Percentiles rank a stretch among this genome's conserved stretches.
These are phyloP conservation scores for Eucalyptus erythrocorys DNA, from an alignment of 345 rosid genomes.

Conservation along the genomic window DNA sequence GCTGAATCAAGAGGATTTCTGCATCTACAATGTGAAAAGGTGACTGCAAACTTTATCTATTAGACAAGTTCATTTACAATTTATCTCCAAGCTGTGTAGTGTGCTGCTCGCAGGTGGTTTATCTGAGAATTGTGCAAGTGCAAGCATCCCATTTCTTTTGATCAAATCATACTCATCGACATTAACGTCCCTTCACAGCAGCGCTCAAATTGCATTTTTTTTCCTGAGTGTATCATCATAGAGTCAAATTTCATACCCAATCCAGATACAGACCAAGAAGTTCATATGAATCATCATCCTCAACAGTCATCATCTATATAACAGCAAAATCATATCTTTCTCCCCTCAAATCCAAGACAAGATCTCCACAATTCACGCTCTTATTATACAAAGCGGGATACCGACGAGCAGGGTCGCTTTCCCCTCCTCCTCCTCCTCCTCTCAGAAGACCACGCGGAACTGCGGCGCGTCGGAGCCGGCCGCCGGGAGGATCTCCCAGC, in stretches of 20 bases:
- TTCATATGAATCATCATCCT: neutral
- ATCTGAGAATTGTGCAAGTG: neutral
- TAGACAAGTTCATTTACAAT: neutral
- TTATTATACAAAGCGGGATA: neutral
- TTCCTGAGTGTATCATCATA: neutral
- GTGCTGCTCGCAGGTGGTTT: neutral
- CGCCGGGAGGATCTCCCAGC: constrained; percentile 80
- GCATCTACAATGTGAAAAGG: neutral
- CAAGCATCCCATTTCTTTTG: neutral
- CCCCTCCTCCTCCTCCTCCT: neutral
- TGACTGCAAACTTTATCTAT: neutral
- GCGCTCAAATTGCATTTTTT: neutral
- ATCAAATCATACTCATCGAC: neutral
- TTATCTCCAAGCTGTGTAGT: neutral
- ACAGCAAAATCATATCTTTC: neutral
- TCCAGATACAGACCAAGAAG: neutral
- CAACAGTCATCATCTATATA: neutral
- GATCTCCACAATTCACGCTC: neutral
- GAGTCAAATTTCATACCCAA: neutral
- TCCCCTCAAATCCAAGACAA: neutral
- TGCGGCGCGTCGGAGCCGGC: constrained; percentile 67
- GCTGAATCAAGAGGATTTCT: neutral
- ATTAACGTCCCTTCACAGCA: neutral
- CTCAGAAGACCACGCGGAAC: constrained; percentile 84
- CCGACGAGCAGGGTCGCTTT: neutral